Evolutionary conservation across 1,139 yeast genomes (phyloP).

Genomic region (Blastobotrys serpentis): DNA sequence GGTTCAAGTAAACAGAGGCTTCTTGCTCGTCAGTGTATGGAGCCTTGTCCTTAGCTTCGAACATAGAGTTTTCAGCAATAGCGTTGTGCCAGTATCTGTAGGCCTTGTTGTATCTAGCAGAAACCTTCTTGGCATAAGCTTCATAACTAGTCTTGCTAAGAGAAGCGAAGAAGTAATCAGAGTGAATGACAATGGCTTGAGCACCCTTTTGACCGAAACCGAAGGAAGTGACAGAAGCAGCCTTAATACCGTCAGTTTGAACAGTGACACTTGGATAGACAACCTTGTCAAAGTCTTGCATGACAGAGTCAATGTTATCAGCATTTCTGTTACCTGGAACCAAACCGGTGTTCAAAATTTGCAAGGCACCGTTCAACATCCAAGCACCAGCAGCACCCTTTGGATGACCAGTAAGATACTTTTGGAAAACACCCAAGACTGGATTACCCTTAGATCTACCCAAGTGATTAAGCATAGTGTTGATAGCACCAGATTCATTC

Average conservation of each 20-base stretch:
- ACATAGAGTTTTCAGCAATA: slow-evolving; percentile 84
- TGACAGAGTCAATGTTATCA: slow-evolving; percentile 82
- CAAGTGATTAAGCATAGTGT: slow-evolving; percentile 88
- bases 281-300: slow-evolving; percentile 83
- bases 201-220: slow-evolving; percentile 99
- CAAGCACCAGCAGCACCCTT: slow-evolving; percentile 99
- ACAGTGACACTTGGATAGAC: slow-evolving; percentile 92
- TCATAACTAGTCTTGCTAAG: slow-evolving; percentile 69
- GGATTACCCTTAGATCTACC: slow-evolving; percentile 99
- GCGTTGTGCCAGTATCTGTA: slow-evolving; percentile 97
- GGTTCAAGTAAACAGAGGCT: slow-evolving; percentile 88
- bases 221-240: slow-evolving; percentile 93
- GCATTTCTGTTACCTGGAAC: slow-evolving; percentile 99
- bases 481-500: slow-evolving; percentile 91
- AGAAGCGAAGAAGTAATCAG: slow-evolving; percentile 88
- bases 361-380: slow-evolving; percentile 99
- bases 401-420: slow-evolving; percentile 98
- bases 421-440: slow-evolving; percentile 96
- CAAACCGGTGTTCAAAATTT: slow-evolving; percentile 85
- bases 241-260: slow-evolving; percentile 96
- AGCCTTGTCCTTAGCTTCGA: slow-evolving; percentile 89
- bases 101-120: slow-evolving; percentile 81
- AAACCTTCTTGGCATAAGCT: slow-evolving; percentile 67
- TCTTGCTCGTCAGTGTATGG: slow-evolving; percentile 90
- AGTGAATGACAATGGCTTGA: slow-evolving; percentile 86